These are phyloP conservation scores for Blastobotrys mokoenaii DNA, from an alignment of 805 yeast genomes.

Conservation along the genomic window DNA sequence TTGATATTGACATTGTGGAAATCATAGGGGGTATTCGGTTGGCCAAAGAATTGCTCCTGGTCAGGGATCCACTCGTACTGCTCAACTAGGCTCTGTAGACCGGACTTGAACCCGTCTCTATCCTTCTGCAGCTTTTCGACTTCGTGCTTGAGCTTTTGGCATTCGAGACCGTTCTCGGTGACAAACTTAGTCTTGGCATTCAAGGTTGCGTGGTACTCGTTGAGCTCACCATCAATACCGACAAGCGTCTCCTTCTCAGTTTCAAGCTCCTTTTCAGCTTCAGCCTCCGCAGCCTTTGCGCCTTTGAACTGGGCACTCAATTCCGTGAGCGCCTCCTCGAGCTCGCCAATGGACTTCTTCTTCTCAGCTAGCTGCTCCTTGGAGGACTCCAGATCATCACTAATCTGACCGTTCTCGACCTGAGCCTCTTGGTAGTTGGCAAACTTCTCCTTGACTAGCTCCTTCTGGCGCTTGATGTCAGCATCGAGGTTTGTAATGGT, in stretches of 20 bases:
- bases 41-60: slow-evolving; percentile 37
- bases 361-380: slow-evolving; percentile 36
- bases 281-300: slow-evolving; percentile 23
- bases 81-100: slow-evolving; percentile 40
- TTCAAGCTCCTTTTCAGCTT: slow-evolving; percentile 28
- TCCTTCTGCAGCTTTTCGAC: slow-evolving; percentile 20
- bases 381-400: slow-evolving; percentile 43
- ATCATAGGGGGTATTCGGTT: slow-evolving; percentile 26
- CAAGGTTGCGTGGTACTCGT: slow-evolving; percentile 33
- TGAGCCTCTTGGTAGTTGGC: slow-evolving; percentile 54
- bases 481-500: slow-evolving; percentile 34
- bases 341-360: slow-evolving; percentile 26
- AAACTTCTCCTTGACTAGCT: slow-evolving; percentile 37
- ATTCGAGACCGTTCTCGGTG: slow-evolving; percentile 20
- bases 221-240: slow-evolving; percentile 71
- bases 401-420: slow-evolving; percentile 61
- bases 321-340: slow-evolving; percentile 29
- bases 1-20: slow-evolving; percentile 38
- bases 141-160: slow-evolving; percentile 25
- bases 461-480: slow-evolving; percentile 32
- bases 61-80: slow-evolving; percentile 72
- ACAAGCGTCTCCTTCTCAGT: slow-evolving; percentile 50
- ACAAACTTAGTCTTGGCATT: slow-evolving; percentile 19
- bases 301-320: slow-evolving; percentile 25
- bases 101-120: slow-evolving; percentile 7